Evolutionary conservation across 495 filamentous ascomycete species (phyloP), one percentile per base, ranked within the genome.

Genomic region (Penicillium cosmopolitanum): DNA sequence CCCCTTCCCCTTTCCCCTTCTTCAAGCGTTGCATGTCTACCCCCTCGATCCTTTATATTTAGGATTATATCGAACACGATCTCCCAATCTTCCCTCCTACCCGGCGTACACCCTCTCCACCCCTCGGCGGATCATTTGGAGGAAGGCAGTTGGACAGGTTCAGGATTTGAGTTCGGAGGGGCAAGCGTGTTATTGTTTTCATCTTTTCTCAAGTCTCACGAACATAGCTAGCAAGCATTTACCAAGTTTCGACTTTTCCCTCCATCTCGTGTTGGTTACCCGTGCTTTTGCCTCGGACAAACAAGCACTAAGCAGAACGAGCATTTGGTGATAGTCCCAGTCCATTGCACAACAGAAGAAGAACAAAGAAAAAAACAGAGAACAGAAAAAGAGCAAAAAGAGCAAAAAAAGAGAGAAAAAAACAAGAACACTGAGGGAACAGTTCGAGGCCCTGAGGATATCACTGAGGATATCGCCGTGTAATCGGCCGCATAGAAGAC

Each of bases 201-300:
- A 10, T 44, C 16, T 44, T n/a, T 38, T 38, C 10, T 38, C 68
- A 62, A 67, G 56, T 78, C 70, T 74, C 68, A 72, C 69, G 57
- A 74, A 76, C 65, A 75, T 80, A 80, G 77, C 75, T 79, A 80
- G 76, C 75, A 80, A 80, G 69, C 78, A 80, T 80, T 70, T 74
- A 79, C 28, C 75, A 80, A 78, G 67, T 77, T 79, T 59, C 73
- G 74, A 71, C 71, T 70, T 67, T 73, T 71, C 61, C 69, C 65
- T 76, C 70, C 73, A 75, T 72, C 72, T 76, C 66, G 57, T 63
- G 65, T 73, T 71, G 67, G 65, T 70, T 57, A 60, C 73, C 66
- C 63, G 64, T 63, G 50, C 58, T 53, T 61, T 38, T 21, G 44
- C 46, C 46, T 59, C 55, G 63, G 66, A 66, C 65, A 70, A 64